phyloP scores from a whole-genome alignment of 305 asterid genomes.

The Fraxinus angustifolia region DNA sequence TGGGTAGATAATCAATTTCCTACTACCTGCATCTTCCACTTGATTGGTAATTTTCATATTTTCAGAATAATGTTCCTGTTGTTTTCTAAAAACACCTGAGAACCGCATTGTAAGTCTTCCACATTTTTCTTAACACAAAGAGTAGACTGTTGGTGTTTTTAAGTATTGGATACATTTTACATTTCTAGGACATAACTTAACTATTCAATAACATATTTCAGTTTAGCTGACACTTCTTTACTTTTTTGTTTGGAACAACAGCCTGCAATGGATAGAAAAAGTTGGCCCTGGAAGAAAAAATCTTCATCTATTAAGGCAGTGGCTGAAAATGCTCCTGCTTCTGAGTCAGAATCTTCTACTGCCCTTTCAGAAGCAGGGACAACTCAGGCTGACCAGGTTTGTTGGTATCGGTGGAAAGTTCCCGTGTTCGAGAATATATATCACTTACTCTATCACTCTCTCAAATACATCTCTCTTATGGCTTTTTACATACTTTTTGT shows the following conservation, averaged over 20 bases:
- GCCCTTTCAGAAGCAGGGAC: conserved; percentile 43
- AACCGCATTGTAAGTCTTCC: neutral
- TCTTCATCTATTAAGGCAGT: conserved; percentile 67
- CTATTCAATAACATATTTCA: neutral
- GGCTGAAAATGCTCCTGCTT: conserved; percentile 41
- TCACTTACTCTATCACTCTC: neutral
- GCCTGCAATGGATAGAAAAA: conserved; percentile 70
- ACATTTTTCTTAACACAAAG: neutral
- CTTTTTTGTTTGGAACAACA: conserved; percentile 22
- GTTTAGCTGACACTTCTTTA: conserved; percentile 8
- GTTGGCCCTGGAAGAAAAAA: conserved; percentile 99
- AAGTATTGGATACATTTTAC: neutral
- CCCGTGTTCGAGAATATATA: conserved; percentile 1
- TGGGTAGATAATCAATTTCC: neutral
- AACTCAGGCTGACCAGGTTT: conserved; percentile 59
- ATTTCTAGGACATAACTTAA: neutral
- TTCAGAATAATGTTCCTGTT: neutral
- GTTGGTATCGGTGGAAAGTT: conserved; percentile 17
- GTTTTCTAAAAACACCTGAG: neutral
- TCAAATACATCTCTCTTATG: neutral
- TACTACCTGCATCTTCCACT: neutral
- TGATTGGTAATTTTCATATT: neutral
- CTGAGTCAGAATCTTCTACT: conserved; percentile 38
- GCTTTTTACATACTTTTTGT: neutral
- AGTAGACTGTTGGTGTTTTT: neutral